phyloP scores from a whole-genome alignment of 768 basidiomycete species.

The Lactarius quietus region DNA sequence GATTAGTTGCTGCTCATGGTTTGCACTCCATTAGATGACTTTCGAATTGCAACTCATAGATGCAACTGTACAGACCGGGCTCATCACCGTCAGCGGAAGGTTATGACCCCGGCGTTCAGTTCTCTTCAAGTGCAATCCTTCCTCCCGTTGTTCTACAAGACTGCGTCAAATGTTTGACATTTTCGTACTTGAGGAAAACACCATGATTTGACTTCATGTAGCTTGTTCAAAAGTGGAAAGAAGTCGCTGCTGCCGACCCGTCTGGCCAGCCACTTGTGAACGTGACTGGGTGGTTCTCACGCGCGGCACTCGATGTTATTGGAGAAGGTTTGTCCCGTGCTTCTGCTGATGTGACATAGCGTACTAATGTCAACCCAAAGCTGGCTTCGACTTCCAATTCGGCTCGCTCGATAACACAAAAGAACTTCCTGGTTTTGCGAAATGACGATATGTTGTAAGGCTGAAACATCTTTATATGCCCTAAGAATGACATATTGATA shows the following conservation, averaged over 20 bases:
- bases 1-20: constrained; percentile 28
- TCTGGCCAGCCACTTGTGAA: constrained; percentile 20
- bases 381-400: constrained; percentile 30
- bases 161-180: constrained; percentile 24
- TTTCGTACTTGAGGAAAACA: not conserved
- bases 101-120: constrained; percentile 31
- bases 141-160: constrained; percentile 27
- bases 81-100: constrained; percentile 29
- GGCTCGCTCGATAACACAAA: constrained; percentile 27
- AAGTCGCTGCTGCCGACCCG: constrained; percentile 12
- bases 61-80: constrained; percentile 17
- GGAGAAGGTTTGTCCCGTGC: constrained; percentile 26
- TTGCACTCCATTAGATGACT: not conserved
- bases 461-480: not conserved
- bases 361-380: constrained; percentile 6
- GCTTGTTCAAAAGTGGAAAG: constrained; percentile 30
- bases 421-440: constrained; percentile 25
- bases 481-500: not conserved
- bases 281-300: constrained; percentile 27
- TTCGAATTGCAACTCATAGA: not conserved
- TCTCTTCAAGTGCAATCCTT: constrained; percentile 27
- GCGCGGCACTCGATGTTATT: constrained; percentile 30
- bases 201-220: not conserved
- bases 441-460: constrained; percentile 30
- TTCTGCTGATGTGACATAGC: not conserved